Conservation (phyloP, 2,329 filamentous ascomycete species). For the Fusarium acutatum region DNA sequence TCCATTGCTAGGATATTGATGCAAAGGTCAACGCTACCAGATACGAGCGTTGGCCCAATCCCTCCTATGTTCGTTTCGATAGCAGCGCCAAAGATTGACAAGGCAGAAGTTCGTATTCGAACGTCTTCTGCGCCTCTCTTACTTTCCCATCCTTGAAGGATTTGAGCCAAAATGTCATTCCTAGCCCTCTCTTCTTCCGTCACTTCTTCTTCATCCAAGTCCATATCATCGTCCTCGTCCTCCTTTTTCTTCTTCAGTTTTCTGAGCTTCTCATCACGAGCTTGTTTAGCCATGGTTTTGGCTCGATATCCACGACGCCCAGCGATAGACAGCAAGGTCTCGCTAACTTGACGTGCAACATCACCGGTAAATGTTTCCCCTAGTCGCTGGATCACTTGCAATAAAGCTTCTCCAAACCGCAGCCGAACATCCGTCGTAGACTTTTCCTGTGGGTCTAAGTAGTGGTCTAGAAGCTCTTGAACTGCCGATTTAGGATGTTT, state of each 20-base stretch:
- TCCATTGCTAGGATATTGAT: slow-evolving; percentile 72
- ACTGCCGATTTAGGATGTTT: slow-evolving; percentile 70
- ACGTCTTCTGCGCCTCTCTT: slow-evolving; percentile 74
- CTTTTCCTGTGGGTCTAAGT: slow-evolving; percentile 70
- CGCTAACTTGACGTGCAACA: slow-evolving; percentile 59
- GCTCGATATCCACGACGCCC: slow-evolving; percentile 69
- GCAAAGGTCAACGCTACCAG: slow-evolving; percentile 68
- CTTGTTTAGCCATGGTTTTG: slow-evolving; percentile 66
- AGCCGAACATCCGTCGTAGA: slow-evolving; percentile 69
- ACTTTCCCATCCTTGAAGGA: slow-evolving; percentile 74
- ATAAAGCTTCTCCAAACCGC: slow-evolving; percentile 72
- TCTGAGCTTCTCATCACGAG: slow-evolving; percentile 57
- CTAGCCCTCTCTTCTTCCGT: slow-evolving; percentile 54
- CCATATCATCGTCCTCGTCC: slow-evolving; percentile 57
- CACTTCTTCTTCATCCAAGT: slow-evolving; percentile 59
- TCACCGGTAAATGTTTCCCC: slow-evolving; percentile 65
- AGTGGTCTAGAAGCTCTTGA: slow-evolving; percentile 71
- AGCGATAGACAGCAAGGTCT: slow-evolving; percentile 70
- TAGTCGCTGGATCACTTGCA: slow-evolving; percentile 70
- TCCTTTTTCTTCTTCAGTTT: slow-evolving; percentile 58
- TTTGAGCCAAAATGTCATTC: slow-evolving; percentile 63
- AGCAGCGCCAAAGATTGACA: slow-evolving; percentile 69
- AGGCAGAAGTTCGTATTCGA: slow-evolving; percentile 72
- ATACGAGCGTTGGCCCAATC: slow-evolving; percentile 61
- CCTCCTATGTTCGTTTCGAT: slow-evolving; percentile 69